Base-by-base conservation (phyloP, 1,139 yeast genomes). In the Casaregolazyma suthepensis region DNA sequence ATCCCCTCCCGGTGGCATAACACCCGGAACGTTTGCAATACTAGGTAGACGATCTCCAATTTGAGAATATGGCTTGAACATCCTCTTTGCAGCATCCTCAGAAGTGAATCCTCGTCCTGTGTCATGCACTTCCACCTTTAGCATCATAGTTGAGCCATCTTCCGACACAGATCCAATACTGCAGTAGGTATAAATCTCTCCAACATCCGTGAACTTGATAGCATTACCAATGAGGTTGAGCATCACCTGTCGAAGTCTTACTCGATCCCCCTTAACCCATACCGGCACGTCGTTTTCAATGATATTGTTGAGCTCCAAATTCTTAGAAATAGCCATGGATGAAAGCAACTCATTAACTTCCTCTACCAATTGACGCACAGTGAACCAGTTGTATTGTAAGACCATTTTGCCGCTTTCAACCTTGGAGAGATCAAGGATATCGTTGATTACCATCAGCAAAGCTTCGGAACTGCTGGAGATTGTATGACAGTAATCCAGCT, bases 51-150 rank as follows among this genome's bases (percentile, higher is more conserved):
- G 96, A 50, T 35, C 35, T 2, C 46, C 52, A 44, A 96, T 95
- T 71, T 90, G 97, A 37, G 89, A 87, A 72, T 89, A 90, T 2
- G 97, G 96, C 65, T 89, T 96, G 71, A 90, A 90, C 47, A 90
- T 94, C 54, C 88, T 71, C 1, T 83, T 80, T 12, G 84, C 82
- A 23, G 67, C 66, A 54, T 68, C 72, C 37, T 65, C 70, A 22
- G 62, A 60, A 53, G 86, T 93, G 57, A 90, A 90, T 59, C 97
- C 97, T 1, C 96, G 86, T 5, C 97, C 97, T 0, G 96, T 88
- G 67, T 90, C 97, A 46, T 78, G 78, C 20, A 89, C 95, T 58
- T 83, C 83, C 54, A 89, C 80, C 61, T 85, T 83, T 48, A 86
- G 66, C 3, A 78, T 87, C 83, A 68, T 58, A 40, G 53, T 50